These are phyloP conservation scores for Mortierella sp. DNA, from an alignment of 371 early-diverging fungal genomes.

Conservation along the genomic window DNA sequence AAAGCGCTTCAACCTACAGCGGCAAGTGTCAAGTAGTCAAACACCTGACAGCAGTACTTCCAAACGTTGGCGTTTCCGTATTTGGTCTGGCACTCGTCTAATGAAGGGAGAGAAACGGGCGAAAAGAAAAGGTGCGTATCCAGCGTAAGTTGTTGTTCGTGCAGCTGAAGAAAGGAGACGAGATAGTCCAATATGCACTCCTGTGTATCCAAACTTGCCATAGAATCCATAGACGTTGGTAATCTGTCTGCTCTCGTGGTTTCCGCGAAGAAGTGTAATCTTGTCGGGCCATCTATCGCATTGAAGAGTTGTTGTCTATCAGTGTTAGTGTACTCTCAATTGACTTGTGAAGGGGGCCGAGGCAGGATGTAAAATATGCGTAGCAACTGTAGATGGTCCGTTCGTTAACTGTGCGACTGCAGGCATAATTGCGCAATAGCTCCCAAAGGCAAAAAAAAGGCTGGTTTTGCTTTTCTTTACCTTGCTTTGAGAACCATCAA, in stretches of 20 bases:
- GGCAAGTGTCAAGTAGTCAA: constrained; percentile 98
- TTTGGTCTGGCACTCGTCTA: constrained; percentile 97
- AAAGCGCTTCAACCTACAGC: constrained; percentile 72
- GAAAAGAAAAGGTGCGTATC: not conserved
- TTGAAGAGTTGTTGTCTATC: not conserved
- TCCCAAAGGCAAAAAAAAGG: not conserved
- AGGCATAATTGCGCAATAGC: not conserved
- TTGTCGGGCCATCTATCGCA: constrained; percentile 90
- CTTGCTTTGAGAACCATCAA: constrained; percentile 95
- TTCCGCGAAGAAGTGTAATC: constrained; percentile 98
- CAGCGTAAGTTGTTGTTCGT: constrained; percentile 21
- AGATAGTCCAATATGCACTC: constrained; percentile 10
- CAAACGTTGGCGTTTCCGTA: constrained; percentile 99
- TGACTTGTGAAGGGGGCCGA: not conserved
- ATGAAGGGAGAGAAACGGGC: no score
- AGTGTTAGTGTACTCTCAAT: not conserved
- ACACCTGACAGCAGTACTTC: constrained; percentile 99
- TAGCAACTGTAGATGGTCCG: constrained; percentile 8
- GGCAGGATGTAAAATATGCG: not conserved
- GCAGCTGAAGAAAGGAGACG: not conserved
- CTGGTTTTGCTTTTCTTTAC: constrained; percentile 39
- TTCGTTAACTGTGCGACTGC: not conserved
- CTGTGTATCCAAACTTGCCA: constrained; percentile 62
- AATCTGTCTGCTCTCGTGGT: constrained; percentile 99
- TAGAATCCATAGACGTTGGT: constrained; percentile 99